These are phyloP conservation scores for Myriosclerotinia scirpicola DNA, from an alignment of 2,329 filamentous ascomycete species.

Conservation along the genomic window DNA sequence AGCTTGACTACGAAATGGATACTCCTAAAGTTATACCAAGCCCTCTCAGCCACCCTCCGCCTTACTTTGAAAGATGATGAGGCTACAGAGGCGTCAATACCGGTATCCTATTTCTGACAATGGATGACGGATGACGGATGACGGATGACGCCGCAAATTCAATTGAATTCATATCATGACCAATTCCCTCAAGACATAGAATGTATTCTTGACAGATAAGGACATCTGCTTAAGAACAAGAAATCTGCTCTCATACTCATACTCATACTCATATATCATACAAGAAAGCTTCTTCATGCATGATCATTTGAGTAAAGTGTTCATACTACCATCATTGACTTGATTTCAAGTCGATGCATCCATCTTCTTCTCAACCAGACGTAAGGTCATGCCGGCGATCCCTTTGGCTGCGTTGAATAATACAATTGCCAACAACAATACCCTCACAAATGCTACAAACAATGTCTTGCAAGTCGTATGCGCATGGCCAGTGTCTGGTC, in stretches of 20 bases:
- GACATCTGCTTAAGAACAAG: background rate
- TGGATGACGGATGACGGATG: background rate
- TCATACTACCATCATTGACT: conserved; percentile 3
- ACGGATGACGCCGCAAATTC: conserved; percentile 10
- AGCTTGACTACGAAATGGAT: background rate
- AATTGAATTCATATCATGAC: background rate
- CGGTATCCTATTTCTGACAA: background rate
- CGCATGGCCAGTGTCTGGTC: conserved; percentile 56
- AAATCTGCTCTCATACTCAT: background rate
- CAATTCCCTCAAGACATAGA: background rate
- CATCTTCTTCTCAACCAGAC: background rate
- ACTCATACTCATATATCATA: background rate
- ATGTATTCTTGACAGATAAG: conserved; percentile 4
- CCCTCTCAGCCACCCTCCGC: conserved; percentile 15
- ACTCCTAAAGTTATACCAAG: conserved; percentile 7
- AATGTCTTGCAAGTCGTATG: conserved; percentile 50
- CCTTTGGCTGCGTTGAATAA: conserved; percentile 36
- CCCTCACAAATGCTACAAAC: conserved; percentile 30
- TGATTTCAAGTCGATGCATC: conserved; percentile 8
- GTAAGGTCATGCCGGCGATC: conserved; percentile 42
- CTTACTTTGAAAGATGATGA: conserved; percentile 6
- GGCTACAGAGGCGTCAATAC: conserved; percentile 5
- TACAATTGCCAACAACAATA: conserved; percentile 29
- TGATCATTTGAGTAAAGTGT: background rate
- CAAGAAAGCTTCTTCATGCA: background rate